phyloP scores from a whole-genome alignment of 352 stramenopile genomes.

The Peronospora belbahrii region DNA sequence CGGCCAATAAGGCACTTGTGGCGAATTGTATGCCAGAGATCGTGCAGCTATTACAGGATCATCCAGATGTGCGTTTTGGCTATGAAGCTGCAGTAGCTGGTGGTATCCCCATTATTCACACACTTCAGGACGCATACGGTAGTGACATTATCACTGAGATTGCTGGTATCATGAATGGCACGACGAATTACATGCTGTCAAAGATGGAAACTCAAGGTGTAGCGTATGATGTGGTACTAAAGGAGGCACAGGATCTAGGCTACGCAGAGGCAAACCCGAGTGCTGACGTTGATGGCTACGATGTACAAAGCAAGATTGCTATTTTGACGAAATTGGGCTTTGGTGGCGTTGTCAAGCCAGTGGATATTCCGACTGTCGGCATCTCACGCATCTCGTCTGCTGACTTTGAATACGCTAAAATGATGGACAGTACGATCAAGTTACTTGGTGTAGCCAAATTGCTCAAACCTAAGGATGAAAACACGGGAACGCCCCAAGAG shows the following conservation, averaged over 20 bases:
- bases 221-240: slow-evolving; percentile 89
- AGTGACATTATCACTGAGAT: slow-evolving; percentile 91
- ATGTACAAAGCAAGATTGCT: slow-evolving; percentile 94
- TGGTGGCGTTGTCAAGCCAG: slow-evolving; percentile 79
- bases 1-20: slow-evolving; percentile 95
- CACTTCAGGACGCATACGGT: slow-evolving; percentile 88
- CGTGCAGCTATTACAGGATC: slow-evolving; percentile 61
- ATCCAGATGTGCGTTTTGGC: slow-evolving; percentile 84
- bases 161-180: slow-evolving; percentile 96
- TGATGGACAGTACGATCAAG: slow-evolving; percentile 95
- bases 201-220: slow-evolving; percentile 93
- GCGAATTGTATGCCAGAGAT: slow-evolving; percentile 91
- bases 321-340: slow-evolving; percentile 93
- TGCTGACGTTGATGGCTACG: slow-evolving; percentile 92
- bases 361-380: slow-evolving; percentile 87
- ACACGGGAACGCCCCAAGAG: slow-evolving; percentile 57
- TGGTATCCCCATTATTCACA: slow-evolving; percentile 96
- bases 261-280: slow-evolving; percentile 93
- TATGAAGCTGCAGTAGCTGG: slow-evolving; percentile 95
- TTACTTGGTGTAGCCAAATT: slow-evolving; percentile 86
- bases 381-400: slow-evolving; percentile 88
- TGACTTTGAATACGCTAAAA: slow-evolving; percentile 95
- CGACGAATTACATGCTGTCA: slow-evolving; percentile 97
- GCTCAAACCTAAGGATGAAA: slow-evolving; percentile 65
- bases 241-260: slow-evolving; percentile 89